These are phyloP conservation scores for Monoraphidium neglectum DNA, from an alignment of 139 green algal genomes.

Conservation along the genomic window DNA sequence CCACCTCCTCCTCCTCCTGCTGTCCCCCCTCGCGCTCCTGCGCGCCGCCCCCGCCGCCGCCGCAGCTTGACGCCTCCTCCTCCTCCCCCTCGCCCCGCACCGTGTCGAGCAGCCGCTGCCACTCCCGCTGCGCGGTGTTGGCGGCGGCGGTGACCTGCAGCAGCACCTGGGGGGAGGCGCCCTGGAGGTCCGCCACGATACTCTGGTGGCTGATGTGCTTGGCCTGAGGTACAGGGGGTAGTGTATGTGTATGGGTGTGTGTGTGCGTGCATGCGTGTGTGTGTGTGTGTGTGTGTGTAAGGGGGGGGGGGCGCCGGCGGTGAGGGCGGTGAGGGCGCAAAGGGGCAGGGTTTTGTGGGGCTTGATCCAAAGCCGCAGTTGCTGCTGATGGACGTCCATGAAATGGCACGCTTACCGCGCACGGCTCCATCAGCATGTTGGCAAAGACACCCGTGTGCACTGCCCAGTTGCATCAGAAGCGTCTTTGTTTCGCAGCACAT, in stretches of 20 bases:
- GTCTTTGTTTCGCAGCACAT: too few relatives aligned
- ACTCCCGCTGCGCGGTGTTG: background rate
- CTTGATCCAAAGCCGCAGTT: too few relatives aligned
- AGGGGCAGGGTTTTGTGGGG: too few relatives aligned
- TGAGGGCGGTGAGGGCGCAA: too few relatives aligned
- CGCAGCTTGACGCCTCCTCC: background rate
- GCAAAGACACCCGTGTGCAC: too few relatives aligned
- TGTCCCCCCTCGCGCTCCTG: background rate
- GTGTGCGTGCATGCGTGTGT: too few relatives aligned
- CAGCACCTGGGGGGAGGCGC: background rate
- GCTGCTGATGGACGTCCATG: too few relatives aligned
- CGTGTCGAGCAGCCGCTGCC: background rate
- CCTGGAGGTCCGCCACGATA: conserved; percentile 50
- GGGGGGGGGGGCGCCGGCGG: too few relatives aligned
- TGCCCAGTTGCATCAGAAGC: too few relatives aligned
- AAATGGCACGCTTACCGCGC: too few relatives aligned
- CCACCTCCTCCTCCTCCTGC: conserved; percentile 8
- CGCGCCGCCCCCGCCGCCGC: background rate
- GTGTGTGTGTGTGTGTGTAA: too few relatives aligned
- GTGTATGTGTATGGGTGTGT: background rate
- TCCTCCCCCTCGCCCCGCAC: background rate
- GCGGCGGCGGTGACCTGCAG: background rate
- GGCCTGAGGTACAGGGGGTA: background rate
- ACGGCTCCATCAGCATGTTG: too few relatives aligned
- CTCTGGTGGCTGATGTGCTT: conserved; percentile 41